phyloP scores from a whole-genome alignment of 1,284 basidiomycete genomes.

The Sanguinoderma infundibulare region DNA sequence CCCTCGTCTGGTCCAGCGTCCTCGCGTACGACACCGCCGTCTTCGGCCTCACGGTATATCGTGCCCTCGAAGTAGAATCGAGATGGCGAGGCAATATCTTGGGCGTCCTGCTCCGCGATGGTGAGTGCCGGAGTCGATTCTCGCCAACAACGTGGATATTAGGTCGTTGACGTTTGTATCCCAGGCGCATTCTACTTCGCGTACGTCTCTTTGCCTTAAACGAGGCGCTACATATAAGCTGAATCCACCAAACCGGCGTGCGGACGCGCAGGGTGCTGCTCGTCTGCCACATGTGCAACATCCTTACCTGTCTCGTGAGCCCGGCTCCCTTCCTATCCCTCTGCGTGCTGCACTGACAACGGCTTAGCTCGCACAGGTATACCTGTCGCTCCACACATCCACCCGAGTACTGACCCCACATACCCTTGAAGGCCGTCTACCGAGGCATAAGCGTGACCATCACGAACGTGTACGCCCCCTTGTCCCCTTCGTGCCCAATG shows the following conservation, averaged over 20 bases:
- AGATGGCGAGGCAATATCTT: neutral
- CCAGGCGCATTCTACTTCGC: slow-evolving; percentile 1
- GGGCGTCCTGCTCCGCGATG: neutral
- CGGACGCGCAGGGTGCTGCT: neutral
- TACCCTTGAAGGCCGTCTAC: neutral
- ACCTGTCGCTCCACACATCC: neutral
- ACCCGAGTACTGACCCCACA: neutral
- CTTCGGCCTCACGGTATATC: neutral
- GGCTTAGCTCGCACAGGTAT: neutral
- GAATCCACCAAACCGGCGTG: neutral
- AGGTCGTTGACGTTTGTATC: neutral
- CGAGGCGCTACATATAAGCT: neutral
- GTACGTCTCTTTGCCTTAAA: neutral
- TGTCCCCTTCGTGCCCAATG: too few species aligned
- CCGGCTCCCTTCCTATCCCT: neutral
- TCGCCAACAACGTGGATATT: neutral
- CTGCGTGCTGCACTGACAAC: neutral
- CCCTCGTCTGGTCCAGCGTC: neutral
- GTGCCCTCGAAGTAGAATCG: neutral
- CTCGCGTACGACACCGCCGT: neutral
- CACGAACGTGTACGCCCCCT: slow-evolving; percentile 1
- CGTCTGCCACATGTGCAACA: neutral
- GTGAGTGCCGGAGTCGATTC: neutral
- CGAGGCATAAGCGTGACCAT: slow-evolving; percentile 3
- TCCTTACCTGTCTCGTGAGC: neutral